Evolutionary conservation across 345 rosid species (phyloP), one percentile per base, ranked within the genome.

Genomic region (Xanthoceras sorbifolium): DNA sequence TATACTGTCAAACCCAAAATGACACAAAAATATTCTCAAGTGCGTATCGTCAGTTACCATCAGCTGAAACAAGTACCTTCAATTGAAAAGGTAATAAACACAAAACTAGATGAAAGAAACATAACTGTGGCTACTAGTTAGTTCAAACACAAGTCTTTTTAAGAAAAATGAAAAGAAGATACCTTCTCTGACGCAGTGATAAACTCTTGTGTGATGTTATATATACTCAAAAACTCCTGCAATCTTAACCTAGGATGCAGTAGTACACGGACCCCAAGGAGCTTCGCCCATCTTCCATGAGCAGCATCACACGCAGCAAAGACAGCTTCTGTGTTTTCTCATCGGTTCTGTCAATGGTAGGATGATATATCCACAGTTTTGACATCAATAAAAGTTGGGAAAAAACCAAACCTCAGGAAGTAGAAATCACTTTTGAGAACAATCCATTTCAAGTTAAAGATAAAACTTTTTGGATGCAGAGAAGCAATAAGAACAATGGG

Each of bases 281-380:
- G 92, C 80, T 96, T 96, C 42, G 98, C 98, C 99, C 99, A 96
- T 84, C 99, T 90, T 80, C 89, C 97, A 85, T 94, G 97, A 81
- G 99, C 95, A 83, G 93, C 94, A 88, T 96, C 99, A 84, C 98
- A 96, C 50, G 97, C 98, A 9, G 99, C 91, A 89, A 94, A 96
- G 67, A 96, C 90, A 77, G 99, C 97, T 86, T 96, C 99, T 65
- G 98, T 84, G 76, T 96, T 96, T 87, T 96, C 99, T 76, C 98
- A 83, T 96, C 99, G 25, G 95, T 95, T 85, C 99, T 96, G 87
- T 77, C 81, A 84, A 80, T 31, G 75, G 26, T 23, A 54, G 34
- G 22, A 67, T 44, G 42, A 38, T 42, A 72, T 3, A 67, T 68
- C 6, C 67, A 64, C 70, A 65, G 31, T 54, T 71, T 38, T 29